Percentiles rank a stretch among this genome's conserved stretches.
Evolutionary conservation across 176 grass and related monocot genomes (phyloP).

Genomic region (Rhynchospora breviuscula): DNA sequence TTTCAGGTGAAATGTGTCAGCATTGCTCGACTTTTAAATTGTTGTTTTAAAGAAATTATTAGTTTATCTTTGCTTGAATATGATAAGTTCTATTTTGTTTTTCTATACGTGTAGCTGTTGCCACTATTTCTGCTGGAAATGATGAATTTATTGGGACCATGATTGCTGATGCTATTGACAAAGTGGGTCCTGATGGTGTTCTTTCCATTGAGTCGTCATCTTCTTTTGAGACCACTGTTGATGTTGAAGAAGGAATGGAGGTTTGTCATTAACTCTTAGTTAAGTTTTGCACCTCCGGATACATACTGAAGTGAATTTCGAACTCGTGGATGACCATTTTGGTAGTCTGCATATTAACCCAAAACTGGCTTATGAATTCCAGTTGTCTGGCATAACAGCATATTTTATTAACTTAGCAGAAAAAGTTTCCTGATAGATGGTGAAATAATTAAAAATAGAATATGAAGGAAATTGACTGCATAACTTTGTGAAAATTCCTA

Average conservation of each 20-base stretch:
- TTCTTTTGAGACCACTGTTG: conserved; percentile 84
- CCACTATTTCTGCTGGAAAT: conserved; percentile 79
- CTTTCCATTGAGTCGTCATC: conserved; percentile 88
- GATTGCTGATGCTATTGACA: conserved; percentile 88
- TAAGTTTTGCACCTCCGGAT: background rate
- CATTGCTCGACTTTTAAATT: background rate
- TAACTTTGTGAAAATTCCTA: no score
- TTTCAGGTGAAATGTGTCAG: background rate
- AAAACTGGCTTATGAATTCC: background rate
- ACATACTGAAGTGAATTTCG: background rate
- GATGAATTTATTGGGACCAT: conserved; percentile 77
- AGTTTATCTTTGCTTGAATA: background rate
- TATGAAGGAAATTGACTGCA: no score
- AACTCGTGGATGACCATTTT: background rate
- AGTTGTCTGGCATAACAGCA: background rate
- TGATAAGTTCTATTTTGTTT: background rate
- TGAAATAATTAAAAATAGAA: background rate
- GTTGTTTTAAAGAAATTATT: background rate
- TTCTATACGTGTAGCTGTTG: conserved; percentile 52
- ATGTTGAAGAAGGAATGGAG: conserved; percentile 99
- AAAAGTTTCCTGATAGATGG: background rate
- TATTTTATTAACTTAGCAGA: background rate
- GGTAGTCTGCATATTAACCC: background rate
- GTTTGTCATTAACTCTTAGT: conserved; percentile 30
- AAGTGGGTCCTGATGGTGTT: conserved; percentile 88